Conservation (phyloP, 345 rosid genomes). For the Salix dunnii region DNA sequence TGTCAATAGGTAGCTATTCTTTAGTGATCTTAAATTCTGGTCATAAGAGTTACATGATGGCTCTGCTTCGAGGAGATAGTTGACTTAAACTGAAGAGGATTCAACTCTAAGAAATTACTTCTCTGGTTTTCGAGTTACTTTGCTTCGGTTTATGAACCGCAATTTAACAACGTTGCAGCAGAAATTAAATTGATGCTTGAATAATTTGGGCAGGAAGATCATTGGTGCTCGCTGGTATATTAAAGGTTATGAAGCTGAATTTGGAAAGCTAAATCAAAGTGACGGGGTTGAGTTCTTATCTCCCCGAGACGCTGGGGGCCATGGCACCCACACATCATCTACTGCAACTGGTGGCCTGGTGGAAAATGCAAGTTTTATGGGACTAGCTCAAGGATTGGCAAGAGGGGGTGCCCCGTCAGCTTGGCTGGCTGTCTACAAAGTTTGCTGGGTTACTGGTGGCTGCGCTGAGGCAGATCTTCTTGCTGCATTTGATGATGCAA, state of each 20-base stretch:
- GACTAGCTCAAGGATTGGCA: slow-evolving; percentile 33
- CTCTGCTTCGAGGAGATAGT: neutral
- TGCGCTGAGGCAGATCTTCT: slow-evolving; percentile 33
- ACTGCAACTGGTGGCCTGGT: slow-evolving; percentile 31
- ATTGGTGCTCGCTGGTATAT: slow-evolving; percentile 37
- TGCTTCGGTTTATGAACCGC: slow-evolving; percentile 20
- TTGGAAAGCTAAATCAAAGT: slow-evolving; percentile 8
- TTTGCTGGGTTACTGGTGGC: slow-evolving; percentile 28
- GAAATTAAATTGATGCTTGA: neutral
- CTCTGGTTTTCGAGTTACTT: no score
- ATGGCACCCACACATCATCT: slow-evolving; percentile 25
- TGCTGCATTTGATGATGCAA: slow-evolving; percentile 51
- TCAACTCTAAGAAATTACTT: neutral
- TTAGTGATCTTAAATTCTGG: neutral
- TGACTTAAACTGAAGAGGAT: neutral
- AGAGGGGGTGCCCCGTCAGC: slow-evolving; percentile 45
- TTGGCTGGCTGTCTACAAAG: slow-evolving; percentile 40
- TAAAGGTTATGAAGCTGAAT: slow-evolving; percentile 19
- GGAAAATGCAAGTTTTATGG: slow-evolving; percentile 26
- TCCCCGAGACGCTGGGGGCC: slow-evolving; percentile 16
- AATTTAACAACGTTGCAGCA: neutral
- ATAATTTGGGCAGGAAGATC: slow-evolving; percentile 22
- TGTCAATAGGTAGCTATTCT: neutral
- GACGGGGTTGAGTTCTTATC: slow-evolving; percentile 22
- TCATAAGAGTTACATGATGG: neutral